Evolutionary conservation across 2,329 filamentous ascomycete genomes (phyloP).

Genomic region (Neonectria hederae): DNA sequence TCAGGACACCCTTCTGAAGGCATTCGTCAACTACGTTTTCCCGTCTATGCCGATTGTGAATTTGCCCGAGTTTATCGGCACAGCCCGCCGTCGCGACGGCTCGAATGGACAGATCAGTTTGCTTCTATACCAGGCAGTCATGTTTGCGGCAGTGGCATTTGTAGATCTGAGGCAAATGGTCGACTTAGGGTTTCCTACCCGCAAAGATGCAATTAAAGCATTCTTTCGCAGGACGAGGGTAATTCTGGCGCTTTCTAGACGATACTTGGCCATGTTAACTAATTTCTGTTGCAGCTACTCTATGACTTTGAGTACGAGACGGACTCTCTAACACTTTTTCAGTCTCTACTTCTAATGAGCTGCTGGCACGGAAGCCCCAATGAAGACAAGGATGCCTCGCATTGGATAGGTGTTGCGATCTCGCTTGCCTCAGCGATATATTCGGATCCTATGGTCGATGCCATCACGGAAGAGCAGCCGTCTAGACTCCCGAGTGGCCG

Average conservation of each 20-base stretch:
- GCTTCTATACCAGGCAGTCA: slow-evolving; percentile 3
- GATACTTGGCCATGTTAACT: not conserved
- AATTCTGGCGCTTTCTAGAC: not conserved
- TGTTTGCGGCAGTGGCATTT: slow-evolving; percentile 7
- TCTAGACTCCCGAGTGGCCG: not conserved
- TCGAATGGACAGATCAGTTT: slow-evolving; percentile 22
- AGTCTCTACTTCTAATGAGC: slow-evolving; percentile 6
- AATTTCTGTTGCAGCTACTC: not conserved
- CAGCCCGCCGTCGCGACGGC: not conserved
- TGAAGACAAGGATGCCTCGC: slow-evolving; percentile 11
- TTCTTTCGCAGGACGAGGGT: not conserved
- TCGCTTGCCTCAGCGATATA: not conserved
- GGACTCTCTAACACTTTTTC: slow-evolving; percentile 1
- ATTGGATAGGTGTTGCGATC: slow-evolving; percentile 7
- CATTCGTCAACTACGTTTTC: not conserved
- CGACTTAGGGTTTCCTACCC: not conserved
- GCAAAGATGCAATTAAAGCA: not conserved
- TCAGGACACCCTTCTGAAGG: not conserved
- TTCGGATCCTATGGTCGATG: not conserved
- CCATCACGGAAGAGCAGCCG: not conserved
- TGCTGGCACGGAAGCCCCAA: slow-evolving; percentile 7
- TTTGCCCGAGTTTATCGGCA: not conserved
- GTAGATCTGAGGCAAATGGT: not conserved
- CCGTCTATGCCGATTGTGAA: not conserved
- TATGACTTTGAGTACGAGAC: not conserved